Conservation (phyloP, 1,284 basidiomycete genomes). For the Cutaneotrichosporon cutaneum region DNA sequence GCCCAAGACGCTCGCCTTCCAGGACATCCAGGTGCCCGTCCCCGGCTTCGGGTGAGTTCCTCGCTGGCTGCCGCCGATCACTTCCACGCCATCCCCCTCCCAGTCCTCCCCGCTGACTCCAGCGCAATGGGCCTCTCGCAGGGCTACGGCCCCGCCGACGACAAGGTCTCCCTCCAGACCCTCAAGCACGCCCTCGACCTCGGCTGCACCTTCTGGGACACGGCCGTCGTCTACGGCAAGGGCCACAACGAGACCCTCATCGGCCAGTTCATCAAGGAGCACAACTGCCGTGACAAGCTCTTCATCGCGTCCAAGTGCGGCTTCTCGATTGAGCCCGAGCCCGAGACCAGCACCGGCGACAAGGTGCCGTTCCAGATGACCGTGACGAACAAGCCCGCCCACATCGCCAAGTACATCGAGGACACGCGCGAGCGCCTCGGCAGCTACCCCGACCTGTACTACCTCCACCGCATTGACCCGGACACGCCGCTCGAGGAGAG, state of each 20-base stretch:
- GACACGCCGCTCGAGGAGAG: slow-evolving; percentile 44
- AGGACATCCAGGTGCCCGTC: slow-evolving; percentile 33
- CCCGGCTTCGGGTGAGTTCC: slow-evolving; percentile 41
- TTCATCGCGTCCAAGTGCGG: slow-evolving; percentile 54
- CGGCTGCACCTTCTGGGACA: slow-evolving; percentile 50
- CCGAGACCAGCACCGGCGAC: background rate
- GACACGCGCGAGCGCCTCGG: slow-evolving; percentile 46
- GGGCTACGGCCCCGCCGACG: slow-evolving; percentile 31
- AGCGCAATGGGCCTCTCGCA: slow-evolving; percentile 35
- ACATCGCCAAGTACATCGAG: slow-evolving; percentile 46
- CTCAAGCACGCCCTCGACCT: slow-evolving; percentile 40
- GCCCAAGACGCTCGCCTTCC: slow-evolving; percentile 29
- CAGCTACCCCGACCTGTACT: slow-evolving; percentile 52
- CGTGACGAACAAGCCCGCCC: slow-evolving; percentile 37
- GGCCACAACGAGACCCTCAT: slow-evolving; percentile 52
- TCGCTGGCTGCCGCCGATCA: background rate
- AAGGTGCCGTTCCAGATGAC: background rate
- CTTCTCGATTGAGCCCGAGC: slow-evolving; percentile 12
- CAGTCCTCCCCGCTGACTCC: slow-evolving; percentile 12
- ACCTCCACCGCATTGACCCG: slow-evolving; percentile 52
- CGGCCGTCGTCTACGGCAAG: slow-evolving; percentile 39
- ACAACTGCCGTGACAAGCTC: slow-evolving; percentile 44
- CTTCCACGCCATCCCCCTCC: no score
- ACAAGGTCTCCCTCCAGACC: slow-evolving; percentile 29
- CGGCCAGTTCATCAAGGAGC: slow-evolving; percentile 44